Base-by-base conservation (phyloP, 225 moss, liverwort and hornwort species). In the Marchantia polymorpha region DNA sequence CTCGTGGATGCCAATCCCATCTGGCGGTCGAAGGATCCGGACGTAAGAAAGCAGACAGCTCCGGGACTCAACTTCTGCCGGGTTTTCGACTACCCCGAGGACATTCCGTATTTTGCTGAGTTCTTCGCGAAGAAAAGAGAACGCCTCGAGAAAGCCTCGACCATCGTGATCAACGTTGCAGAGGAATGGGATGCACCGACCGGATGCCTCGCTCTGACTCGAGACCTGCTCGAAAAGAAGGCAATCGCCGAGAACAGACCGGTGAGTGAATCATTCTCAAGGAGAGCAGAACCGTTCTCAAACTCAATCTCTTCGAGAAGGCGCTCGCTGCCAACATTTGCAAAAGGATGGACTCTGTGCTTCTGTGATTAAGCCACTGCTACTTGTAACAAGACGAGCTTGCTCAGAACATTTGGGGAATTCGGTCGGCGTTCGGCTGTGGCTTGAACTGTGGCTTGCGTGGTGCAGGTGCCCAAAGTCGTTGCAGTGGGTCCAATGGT, bases 401-500 rank as follows among this genome's bases (percentile, higher is more conserved):
- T 69, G 2, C 58, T 10, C 74, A 9, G 64, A 64, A 23, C 0
- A 11, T 30, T 2, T 19, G n/a, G 22, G 65, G 65, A 65, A 39
- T 2, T 71, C 29, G 10, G 14, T 22, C 12, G 7, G 54, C n/a
- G n/a, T n/a, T 69, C 3, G 20, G 69, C 17, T 69, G 17, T 15
- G 7, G 30, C 8, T 2, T 30, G 25, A 47, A 8, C 50, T 23
- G 14, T 54, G 27, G 9, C 8, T 53, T 23, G 25, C 54, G 4
- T 52, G 51, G 73, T 71, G 79, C 79, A 84, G 84, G 76, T 25
- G 25, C 75, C 83, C 8, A 78, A 39, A 64, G 69, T 79, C 17
- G 25, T 75, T 3, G 12, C 74, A 3, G 30, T 79, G 2, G 81
- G 85, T 51, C 85, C 85, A n/a, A 26, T 82, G 30, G 52, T 70